Base-by-base conservation (phyloP, 768 basidiomycete species). In the Amanita phalloides region DNA sequence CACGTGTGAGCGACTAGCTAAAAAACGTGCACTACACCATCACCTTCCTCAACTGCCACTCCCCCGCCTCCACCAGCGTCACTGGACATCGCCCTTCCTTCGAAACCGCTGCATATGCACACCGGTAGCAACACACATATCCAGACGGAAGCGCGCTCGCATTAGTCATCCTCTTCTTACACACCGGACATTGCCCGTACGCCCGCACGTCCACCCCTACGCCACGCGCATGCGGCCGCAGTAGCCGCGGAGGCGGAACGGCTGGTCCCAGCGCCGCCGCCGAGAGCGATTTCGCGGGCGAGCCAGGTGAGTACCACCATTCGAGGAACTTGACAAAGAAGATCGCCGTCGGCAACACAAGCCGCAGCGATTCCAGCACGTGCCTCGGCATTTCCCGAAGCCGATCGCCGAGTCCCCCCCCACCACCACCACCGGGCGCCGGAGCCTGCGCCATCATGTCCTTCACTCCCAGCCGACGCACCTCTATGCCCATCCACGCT, bases 251-350 rank as follows among this genome's bases (percentile, higher is more conserved):
- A 11, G 89, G 89, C 56, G 86, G 85, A 39, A 90, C 75, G 1
- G 79, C 73, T 26, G 84, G 87, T 6, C 82, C 86, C 48, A 77
- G 75, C 10, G 73, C 75, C 9, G 79, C 81, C 30, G 73, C 73
- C 7, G 80, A 75, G 49, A 89, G 68, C n/a, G 80, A 79, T 37
- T 82, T 79, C 14, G 87, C 89, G 3, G 87, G 93, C 9, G 90
- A 96, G 41, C 78, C 77, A 20, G 96, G 93, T 3, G 92, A 94
- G 62, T 98, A 98, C 93, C 95, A 99, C 93, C 96, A 99, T 68
- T 98, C 93, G 43, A 96, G 73, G 67, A 98, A 94, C 66, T 93
- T 95, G 71, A 99, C 74, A 63, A 90, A 88, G 67, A 99, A 95
- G 53, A 99, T 92, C 38, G 86, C 85, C 17, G 84, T 87, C 13